Base-by-base conservation (phyloP, 495 filamentous ascomycete species). In the Xylaria curta region DNA sequence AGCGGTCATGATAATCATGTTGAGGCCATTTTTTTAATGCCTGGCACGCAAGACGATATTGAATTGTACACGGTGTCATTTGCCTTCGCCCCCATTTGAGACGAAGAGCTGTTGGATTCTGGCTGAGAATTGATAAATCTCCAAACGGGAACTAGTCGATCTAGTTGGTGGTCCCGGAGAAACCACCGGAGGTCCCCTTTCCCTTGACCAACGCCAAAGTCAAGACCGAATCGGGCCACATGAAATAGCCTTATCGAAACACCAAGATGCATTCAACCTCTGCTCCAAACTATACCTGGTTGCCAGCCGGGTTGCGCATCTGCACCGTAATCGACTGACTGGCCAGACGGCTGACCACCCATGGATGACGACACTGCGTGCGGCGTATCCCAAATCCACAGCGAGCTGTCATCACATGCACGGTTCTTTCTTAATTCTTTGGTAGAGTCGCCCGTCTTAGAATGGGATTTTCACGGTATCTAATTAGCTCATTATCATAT, bases 191-290 rank as follows among this genome's bases (percentile, higher is more conserved):
- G 56, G 56, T 60, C 58, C 60, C 38, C 38, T 44, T 24, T n/a
- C 21, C 40, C 33, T 42, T 40, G 10, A 56, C 21, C 21, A 38
- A 66, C 15, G 28, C 10, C 40, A 66, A 17, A 46, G 65, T 64
- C 56, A 66, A 40, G 59, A 21, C 59, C 59, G 59, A 64, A 46
- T 28, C 40, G 61, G 33, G 10, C 61, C 61, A 42, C 59, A 42
- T 13, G 8, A 46, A 62, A 38, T 21, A 24, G 59, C 59, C 36
- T 36, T 42, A 36, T 62, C 19, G 40, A 26, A 33, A 42, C 33
- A 24, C 38, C 31, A 10, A 60, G 24, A 58, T 58, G 28, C 15
- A 33, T 58, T 17, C 28, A 59, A 38, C 31, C 28, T 33, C 15
- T 38, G 15, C 56, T 59, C 56, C 31, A 38, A 19, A 59, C 7